Percentiles rank a stretch among this genome's conserved stretches.
These are phyloP conservation scores for Populus alba DNA, from an alignment of 345 rosid genomes.

Conservation along the genomic window DNA sequence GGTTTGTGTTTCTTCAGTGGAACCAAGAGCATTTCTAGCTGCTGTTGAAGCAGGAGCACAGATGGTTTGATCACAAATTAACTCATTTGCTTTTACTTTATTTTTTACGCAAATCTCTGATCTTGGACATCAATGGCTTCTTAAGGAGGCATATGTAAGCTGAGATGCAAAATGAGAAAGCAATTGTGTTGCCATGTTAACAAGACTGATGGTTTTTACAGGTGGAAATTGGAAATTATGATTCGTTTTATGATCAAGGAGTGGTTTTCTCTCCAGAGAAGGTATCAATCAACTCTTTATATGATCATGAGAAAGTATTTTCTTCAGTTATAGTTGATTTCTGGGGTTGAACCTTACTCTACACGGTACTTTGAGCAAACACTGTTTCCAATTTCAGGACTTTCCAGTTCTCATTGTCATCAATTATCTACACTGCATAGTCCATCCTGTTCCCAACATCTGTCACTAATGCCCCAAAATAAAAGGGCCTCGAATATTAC, in stretches of 20 bases:
- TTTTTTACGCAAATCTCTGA: neutral
- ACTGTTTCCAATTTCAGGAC: too few relatives aligned
- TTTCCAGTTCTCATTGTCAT: neutral
- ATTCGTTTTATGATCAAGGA: constrained; percentile 53
- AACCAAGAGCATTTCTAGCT: constrained; percentile 45
- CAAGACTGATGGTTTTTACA: constrained; percentile 20
- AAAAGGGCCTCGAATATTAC: too few relatives aligned
- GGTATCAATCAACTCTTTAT: constrained; percentile 36
- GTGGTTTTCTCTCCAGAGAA: constrained; percentile 48
- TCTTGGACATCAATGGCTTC: neutral
- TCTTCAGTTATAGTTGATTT: neutral
- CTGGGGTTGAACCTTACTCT: neutral
- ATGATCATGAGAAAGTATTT: neutral
- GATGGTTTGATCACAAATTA: constrained; percentile 36
- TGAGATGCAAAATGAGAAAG: constrained; percentile 6
- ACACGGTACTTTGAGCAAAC: too few relatives aligned
- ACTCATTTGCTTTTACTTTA: neutral
- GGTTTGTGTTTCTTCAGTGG: constrained; percentile 70
- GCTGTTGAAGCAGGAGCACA: constrained; percentile 62
- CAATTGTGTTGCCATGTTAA: neutral
- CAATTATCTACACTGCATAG: neutral
- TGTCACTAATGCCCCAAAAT: too few relatives aligned
- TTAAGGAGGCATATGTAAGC: neutral
- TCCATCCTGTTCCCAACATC: neutral
- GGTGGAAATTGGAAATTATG: constrained; percentile 71